A percentile compares a stretch with the other conserved stretches of the same genome.
These are phyloP conservation scores for Pleurotus tuber-regium DNA, from an alignment of 768 basidiomycete species.

Conservation along the genomic window DNA sequence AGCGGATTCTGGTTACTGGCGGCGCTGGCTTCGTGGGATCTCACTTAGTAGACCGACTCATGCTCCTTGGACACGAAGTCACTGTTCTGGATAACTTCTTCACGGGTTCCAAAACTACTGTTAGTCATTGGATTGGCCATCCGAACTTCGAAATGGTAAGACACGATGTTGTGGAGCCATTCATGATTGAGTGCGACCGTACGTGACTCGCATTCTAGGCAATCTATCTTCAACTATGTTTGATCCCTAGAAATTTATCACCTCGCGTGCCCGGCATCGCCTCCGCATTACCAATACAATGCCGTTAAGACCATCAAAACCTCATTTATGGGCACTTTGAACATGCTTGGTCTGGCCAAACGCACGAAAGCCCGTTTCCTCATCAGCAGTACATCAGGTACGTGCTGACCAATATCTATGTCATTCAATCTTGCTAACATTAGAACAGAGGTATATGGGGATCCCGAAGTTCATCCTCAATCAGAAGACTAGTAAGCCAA, in stretches of 20 bases:
- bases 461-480: slow-evolving; percentile 98
- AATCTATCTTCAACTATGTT: slow-evolving; percentile 15
- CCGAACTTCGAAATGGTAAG: slow-evolving; percentile 99
- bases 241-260: slow-evolving; percentile 85
- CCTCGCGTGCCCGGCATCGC: slow-evolving; percentile 95
- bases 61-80: slow-evolving; percentile 97
- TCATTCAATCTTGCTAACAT: too few relatives aligned
- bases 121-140: slow-evolving; percentile 94
- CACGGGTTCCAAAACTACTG: slow-evolving; percentile 96
- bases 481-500: slow-evolving; percentile 84
- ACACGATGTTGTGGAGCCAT: slow-evolving; percentile 95
- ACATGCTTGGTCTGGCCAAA: slow-evolving; percentile 98
- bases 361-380: slow-evolving; percentile 97
- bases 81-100: slow-evolving; percentile 99
- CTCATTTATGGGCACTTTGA: slow-evolving; percentile 96
- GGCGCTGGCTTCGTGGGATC: slow-evolving; percentile 99
- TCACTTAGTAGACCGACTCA: slow-evolving; percentile 95
- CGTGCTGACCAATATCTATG: slow-evolving; percentile 21
- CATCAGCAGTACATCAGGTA: slow-evolving; percentile 92
- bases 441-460: slow-evolving; percentile 95
- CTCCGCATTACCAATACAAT: slow-evolving; percentile 97
- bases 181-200: slow-evolving; percentile 99
- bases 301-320: slow-evolving; percentile 98
- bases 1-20: slow-evolving; percentile 92
- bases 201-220: slow-evolving; percentile 28